Evolutionary conservation across 2,329 filamentous ascomycete species (phyloP).

Genomic region (Epichloe sibirici): DNA sequence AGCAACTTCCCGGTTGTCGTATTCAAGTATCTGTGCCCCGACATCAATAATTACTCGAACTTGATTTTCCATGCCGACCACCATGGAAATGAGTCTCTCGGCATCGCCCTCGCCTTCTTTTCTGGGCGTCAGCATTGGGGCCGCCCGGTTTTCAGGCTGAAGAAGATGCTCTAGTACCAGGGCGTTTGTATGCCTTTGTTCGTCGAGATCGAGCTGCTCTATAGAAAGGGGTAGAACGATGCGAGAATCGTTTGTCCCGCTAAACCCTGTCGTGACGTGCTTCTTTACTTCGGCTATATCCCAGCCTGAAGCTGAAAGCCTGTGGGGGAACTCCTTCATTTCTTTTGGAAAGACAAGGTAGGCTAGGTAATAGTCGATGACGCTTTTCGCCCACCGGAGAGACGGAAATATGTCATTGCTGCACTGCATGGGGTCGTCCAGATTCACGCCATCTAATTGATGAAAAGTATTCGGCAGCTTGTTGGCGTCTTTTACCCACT

Average conservation of each 20-base stretch:
- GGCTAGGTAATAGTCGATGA: slow-evolving; percentile 52
- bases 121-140: neutral
- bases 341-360: slow-evolving; percentile 48
- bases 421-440: slow-evolving; percentile 41
- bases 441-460: slow-evolving; percentile 40
- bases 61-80: slow-evolving; percentile 25
- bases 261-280: slow-evolving; percentile 51
- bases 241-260: slow-evolving; percentile 54
- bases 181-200: slow-evolving; percentile 54
- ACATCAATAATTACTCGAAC: slow-evolving; percentile 56
- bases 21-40: slow-evolving; percentile 56
- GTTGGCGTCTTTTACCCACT: slow-evolving; percentile 30
- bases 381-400: slow-evolving; percentile 37
- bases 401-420: slow-evolving; percentile 35
- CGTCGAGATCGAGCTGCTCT: slow-evolving; percentile 38
- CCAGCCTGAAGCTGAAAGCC: slow-evolving; percentile 56
- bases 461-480: slow-evolving; percentile 24
- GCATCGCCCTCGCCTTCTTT: slow-evolving; percentile 13
- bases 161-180: slow-evolving; percentile 50
- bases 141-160: slow-evolving; percentile 33
- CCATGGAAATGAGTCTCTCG: slow-evolving; percentile 28
- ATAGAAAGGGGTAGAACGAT: slow-evolving; percentile 45
- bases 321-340: slow-evolving; percentile 49
- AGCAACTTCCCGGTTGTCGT: slow-evolving; percentile 44
- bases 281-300: slow-evolving; percentile 40